Conservation (phyloP, 495 filamentous ascomycete species). For the Lasiosphaeria hispida region DNA sequence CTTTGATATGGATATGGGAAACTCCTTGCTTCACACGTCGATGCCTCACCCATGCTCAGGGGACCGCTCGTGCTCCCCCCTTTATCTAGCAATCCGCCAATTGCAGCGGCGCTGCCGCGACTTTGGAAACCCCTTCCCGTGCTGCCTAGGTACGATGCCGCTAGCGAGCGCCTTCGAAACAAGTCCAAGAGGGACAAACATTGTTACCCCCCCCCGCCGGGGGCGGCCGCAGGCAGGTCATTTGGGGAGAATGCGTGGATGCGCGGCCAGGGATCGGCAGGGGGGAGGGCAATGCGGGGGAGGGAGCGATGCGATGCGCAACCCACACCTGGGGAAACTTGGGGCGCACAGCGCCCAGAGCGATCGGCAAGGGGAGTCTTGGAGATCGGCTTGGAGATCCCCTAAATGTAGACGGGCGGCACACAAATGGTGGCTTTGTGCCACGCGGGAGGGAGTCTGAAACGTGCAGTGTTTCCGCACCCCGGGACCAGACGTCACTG, state of each 20-base stretch:
- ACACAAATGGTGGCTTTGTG: constrained; percentile 11
- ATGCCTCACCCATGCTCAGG: too few species aligned
- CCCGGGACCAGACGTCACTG: constrained; percentile 15
- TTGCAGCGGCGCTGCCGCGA: neutral
- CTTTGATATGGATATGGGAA: too few species aligned
- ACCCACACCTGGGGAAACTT: neutral
- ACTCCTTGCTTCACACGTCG: too few species aligned
- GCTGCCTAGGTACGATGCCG: neutral
- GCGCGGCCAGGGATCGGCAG: constrained; percentile 16
- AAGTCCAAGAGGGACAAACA: neutral
- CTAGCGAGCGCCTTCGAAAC: neutral
- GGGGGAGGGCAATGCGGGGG: constrained; percentile 17
- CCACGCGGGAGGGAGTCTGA: constrained; percentile 15
- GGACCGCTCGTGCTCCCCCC: neutral
- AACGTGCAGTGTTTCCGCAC: constrained; percentile 15
- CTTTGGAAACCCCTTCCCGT: neutral
- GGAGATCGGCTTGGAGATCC: constrained; percentile 14
- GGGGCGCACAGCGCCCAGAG: neutral
- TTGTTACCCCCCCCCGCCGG: neutral
- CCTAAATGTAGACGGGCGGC: neutral
- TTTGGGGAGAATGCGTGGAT: neutral
- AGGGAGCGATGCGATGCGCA: neutral
- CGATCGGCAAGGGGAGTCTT: constrained; percentile 14
- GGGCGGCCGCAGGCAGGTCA: neutral
- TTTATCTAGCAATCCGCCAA: neutral